Percentiles rank a stretch among this genome's conserved stretches.
phyloP scores from a whole-genome alignment of 2,329 filamentous ascomycete genomes.

The Colletotrichum sp. region DNA sequence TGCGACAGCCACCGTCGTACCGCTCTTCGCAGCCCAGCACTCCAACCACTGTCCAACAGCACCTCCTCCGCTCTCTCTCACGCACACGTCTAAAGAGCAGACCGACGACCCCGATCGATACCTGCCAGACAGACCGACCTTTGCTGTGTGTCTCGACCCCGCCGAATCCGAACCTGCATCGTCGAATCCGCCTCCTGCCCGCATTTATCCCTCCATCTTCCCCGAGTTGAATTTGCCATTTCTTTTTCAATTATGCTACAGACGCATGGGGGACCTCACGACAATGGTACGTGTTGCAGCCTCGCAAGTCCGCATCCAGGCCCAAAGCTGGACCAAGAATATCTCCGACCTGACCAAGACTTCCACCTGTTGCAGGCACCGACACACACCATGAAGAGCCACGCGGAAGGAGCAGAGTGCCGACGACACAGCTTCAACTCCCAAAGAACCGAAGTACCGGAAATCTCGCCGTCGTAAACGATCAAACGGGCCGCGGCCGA shows the following conservation, averaged over 20 bases:
- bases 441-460: constrained; percentile 72
- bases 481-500: constrained; percentile 62
- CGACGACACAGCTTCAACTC: constrained; percentile 53
- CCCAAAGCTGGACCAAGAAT: not conserved
- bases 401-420: constrained; percentile 47
- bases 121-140: constrained; percentile 3
- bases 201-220: constrained; percentile 6
- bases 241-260: constrained; percentile 43
- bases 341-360: not conserved
- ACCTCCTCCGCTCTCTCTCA: not conserved
- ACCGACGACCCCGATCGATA: constrained; percentile 7
- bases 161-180: constrained; percentile 20
- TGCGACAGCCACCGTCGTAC: constrained; percentile 13
- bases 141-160: constrained; percentile 19
- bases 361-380: constrained; percentile 40
- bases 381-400: constrained; percentile 42
- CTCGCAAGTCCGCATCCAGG: not conserved
- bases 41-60: not conserved
- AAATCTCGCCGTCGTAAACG: constrained; percentile 57
- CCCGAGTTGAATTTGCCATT: constrained; percentile 3
- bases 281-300: constrained; percentile 38
- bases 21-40: not conserved
- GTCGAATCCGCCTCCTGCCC: constrained; percentile 17
- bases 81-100: not conserved
- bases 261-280: constrained; percentile 46